These are phyloP conservation scores for Eucalyptus marginata DNA, from an alignment of 345 rosid genomes.

Conservation along the genomic window DNA sequence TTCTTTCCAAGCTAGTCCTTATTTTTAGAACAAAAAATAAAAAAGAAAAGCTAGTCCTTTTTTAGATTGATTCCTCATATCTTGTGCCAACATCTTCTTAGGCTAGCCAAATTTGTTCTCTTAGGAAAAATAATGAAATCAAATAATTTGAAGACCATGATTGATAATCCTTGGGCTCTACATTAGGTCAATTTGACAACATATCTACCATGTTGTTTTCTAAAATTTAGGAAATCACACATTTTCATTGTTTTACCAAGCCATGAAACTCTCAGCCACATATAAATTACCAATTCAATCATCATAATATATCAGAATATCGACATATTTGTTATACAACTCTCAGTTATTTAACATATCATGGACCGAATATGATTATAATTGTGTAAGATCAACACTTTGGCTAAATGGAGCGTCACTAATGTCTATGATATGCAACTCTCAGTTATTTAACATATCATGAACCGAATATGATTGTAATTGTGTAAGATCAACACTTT, in stretches of 20 bases:
- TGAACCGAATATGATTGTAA: neutral
- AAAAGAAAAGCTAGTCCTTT: neutral
- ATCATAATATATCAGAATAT: neutral
- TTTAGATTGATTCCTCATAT: neutral
- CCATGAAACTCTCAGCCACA: fast-evolving
- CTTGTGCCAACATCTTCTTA: neutral
- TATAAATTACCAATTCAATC: neutral
- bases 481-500: neutral
- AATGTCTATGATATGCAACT: neutral
- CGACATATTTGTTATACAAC: fast-evolving
- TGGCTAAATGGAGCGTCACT: neutral
- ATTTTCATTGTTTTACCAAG: fast-evolving
- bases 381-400: neutral
- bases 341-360: neutral
- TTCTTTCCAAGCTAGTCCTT: neutral
- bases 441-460: neutral
- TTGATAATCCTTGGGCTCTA: neutral
- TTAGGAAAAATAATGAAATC: neutral
- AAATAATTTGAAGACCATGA: neutral
- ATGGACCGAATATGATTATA: neutral
- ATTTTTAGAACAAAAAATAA: too few relatives aligned
- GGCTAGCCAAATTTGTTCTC: neutral
- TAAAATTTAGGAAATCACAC: neutral
- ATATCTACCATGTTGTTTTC: neutral
- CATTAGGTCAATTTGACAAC: neutral